Evolutionary conservation across 768 basidiomycete genomes (phyloP), one percentile per base, ranked within the genome.

Genomic region (Lanmaoa rubissima): DNA sequence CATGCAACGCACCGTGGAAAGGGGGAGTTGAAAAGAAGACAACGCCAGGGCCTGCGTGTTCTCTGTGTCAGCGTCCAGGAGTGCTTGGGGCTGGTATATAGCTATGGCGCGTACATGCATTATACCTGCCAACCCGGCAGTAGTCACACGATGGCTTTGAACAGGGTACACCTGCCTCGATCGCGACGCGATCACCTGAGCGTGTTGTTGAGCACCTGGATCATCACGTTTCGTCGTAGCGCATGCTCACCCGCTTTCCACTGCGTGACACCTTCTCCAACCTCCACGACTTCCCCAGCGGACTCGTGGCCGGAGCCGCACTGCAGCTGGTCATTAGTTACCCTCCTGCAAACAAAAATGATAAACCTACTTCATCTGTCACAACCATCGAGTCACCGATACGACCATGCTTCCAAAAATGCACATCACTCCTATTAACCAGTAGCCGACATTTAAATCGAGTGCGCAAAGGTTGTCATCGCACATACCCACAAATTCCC

Each of bases 1-100:
- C 31, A 19, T 17, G 14, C 21, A 21, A 21, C 69, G 34, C 57
- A 83, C 85, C 85, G 57, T 86, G 85, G 71, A 76, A 86, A 5
- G 86, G 86, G 21, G 86, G 86, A 1, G 86, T 87, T 12, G 86
- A 87, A 67, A 87, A 85, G 72, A 87, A 87, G 35, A 86, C 85
- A 34, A 79, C 70, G 35, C 78, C 73, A 21, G 75, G 75, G 47
- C 71, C 71, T 74, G 35, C 31, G 47, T 26, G 24, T 47, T 31
- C 26, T 43, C 41, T 36, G 13, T 10, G 50, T 61, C 28, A 66
- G 46, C 8, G 10, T n/a, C 26, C 31, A 28, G 14, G n/a, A 38
- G 21, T 28, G 21, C 19, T 38, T 34, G 13, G 28, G 36, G 34
- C 19, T n/a, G 3, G 10, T 10, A 24, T 28, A 35, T 5, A 24